Percentiles rank a stretch among this genome's conserved stretches.
phyloP scores from a whole-genome alignment of 1,284 basidiomycete species.

The Polyporus tsugae region DNA sequence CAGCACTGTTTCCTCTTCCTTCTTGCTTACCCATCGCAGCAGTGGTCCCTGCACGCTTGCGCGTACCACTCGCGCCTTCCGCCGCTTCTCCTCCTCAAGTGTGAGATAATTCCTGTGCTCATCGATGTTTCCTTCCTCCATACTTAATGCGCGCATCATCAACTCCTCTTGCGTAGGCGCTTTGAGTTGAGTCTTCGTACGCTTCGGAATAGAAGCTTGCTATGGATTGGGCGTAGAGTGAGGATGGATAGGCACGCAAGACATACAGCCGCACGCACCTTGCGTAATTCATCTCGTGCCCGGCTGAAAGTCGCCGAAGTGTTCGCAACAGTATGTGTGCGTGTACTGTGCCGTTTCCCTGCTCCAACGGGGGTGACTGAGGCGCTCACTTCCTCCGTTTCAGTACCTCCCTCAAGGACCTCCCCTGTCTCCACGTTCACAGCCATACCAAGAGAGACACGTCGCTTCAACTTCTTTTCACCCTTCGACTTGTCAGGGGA shows the following conservation, averaged over 20 bases:
- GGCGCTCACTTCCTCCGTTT: constrained; percentile 6
- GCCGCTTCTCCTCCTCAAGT: constrained; percentile 83
- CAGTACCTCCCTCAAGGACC: constrained; percentile 35
- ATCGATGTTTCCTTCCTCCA: constrained; percentile 85
- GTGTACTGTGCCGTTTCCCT: constrained; percentile 67
- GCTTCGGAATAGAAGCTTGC: constrained; percentile 56
- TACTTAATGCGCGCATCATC: constrained; percentile 83
- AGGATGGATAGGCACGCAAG: background rate
- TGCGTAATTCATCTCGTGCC: constrained; percentile 69
- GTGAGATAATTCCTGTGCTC: constrained; percentile 82
- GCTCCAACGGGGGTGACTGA: constrained; percentile 34
- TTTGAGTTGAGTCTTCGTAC: constrained; percentile 57
- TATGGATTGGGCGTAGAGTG: background rate
- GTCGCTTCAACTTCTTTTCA: constrained; percentile 52
- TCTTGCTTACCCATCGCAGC: constrained; percentile 76
- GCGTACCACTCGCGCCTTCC: constrained; percentile 68
- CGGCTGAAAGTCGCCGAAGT: constrained; percentile 67
- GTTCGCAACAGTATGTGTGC: constrained; percentile 71
- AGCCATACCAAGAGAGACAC: constrained; percentile 60
- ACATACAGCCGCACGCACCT: constrained; percentile 48
- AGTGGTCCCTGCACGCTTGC: constrained; percentile 73
- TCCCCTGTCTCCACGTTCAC: constrained; percentile 68
- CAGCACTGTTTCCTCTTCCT: constrained; percentile 59
- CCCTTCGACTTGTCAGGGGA: constrained; percentile 41
- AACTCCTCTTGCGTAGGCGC: constrained; percentile 80